Percentiles rank a stretch among this genome's conserved stretches.
phyloP scores from a whole-genome alignment of 1,139 yeast species.

The Suhomyces maxii region DNA sequence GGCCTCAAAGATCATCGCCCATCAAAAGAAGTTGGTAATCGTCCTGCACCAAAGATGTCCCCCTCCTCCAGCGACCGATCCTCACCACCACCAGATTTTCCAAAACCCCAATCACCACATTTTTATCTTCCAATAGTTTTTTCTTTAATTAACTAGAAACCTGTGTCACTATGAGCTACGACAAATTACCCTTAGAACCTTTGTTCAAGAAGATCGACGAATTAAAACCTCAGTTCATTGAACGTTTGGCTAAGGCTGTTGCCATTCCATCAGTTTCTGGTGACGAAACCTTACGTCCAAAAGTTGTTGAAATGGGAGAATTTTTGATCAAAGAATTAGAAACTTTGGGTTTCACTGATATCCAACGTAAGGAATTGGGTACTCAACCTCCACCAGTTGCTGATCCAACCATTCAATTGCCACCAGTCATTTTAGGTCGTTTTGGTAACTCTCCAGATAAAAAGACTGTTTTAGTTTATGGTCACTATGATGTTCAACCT shows the following conservation, averaged over 20 bases:
- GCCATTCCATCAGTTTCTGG: slow-evolving; percentile 94
- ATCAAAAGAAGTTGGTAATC: slow-evolving; percentile 1
- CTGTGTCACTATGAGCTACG: slow-evolving; percentile 34
- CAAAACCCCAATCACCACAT: not conserved
- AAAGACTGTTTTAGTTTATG: slow-evolving; percentile 88
- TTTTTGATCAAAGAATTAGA: slow-evolving; percentile 71
- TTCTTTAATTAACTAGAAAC: no score
- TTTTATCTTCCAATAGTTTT: not conserved
- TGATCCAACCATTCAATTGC: slow-evolving; percentile 66
- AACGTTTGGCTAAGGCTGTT: slow-evolving; percentile 74
- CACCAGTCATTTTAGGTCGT: slow-evolving; percentile 90
- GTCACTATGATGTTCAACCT: slow-evolving; percentile 98
- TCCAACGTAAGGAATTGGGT: slow-evolving; percentile 81
- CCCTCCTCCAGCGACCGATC: not conserved
- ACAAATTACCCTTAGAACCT: slow-evolving; percentile 44
- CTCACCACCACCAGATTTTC: not conserved
- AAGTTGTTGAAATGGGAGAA: slow-evolving; percentile 84
- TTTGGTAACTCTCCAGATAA: slow-evolving; percentile 77
- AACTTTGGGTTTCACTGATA: slow-evolving; percentile 74
- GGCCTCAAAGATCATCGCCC: not conserved
- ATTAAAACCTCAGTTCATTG: slow-evolving; percentile 66
- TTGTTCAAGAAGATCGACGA: slow-evolving; percentile 65
- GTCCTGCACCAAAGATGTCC: not conserved
- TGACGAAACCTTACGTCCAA: slow-evolving; percentile 82
- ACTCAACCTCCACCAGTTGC: slow-evolving; percentile 83